A percentile compares a stretch with the other conserved stretches of the same genome.
Conservation (phyloP, 192 early-diverging fungal species). For the Podila verticillata region DNA sequence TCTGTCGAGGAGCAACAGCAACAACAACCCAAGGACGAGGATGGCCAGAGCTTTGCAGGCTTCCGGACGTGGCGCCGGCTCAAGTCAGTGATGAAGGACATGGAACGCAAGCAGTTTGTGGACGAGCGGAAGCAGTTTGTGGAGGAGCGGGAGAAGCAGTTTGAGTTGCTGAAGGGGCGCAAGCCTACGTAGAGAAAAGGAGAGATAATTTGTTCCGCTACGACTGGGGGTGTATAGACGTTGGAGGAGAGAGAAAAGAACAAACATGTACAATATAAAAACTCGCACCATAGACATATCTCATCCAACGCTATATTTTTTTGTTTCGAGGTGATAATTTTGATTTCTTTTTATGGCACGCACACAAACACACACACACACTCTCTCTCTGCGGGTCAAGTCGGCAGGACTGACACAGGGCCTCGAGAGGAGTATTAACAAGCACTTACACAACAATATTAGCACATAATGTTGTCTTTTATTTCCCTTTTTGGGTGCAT, state of each 20-base stretch:
- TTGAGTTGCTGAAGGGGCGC: conserved; percentile 17
- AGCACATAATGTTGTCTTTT: background rate
- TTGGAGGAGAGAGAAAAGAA: no score
- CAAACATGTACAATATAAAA: background rate
- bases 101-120: conserved; percentile 35
- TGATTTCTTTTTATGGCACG: no score
- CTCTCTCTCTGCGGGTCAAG: no score
- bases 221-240: no score
- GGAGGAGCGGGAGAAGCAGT: conserved; percentile 17
- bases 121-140: conserved; percentile 12
- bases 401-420: no score
- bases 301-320: background rate
- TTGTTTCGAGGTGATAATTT: background rate
- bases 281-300: background rate
- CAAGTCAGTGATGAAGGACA: conserved; percentile 42
- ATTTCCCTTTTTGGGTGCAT: background rate
- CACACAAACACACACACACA: background rate
- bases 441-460: no score
- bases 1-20: background rate
- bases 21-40: background rate
- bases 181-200: conserved; percentile 17
- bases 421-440: no score
- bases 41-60: background rate
- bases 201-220: no score
- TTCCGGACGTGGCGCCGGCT: conserved; percentile 41